Conservation (phyloP, 177 flowering plant genomes). For the Vitis hybrid region DNA sequence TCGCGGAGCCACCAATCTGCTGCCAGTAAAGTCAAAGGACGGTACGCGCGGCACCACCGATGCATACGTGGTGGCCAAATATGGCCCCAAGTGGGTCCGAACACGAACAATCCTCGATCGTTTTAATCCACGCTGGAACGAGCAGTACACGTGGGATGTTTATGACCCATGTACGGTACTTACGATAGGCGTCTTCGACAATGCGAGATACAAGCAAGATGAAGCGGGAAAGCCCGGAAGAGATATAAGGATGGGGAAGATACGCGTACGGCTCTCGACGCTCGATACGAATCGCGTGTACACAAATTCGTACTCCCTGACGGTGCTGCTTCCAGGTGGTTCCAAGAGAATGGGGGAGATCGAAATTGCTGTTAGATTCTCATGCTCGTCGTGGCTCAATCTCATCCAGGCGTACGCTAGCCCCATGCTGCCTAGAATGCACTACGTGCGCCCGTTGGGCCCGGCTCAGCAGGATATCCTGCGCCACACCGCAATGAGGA, state of each 20-base stretch:
- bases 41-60: slow-evolving; percentile 89
- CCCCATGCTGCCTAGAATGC: slow-evolving; percentile 93
- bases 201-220: slow-evolving; percentile 59
- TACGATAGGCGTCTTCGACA: slow-evolving; percentile 87
- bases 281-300: slow-evolving; percentile 80
- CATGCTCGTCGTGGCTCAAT: slow-evolving; percentile 75
- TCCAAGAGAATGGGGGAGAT: slow-evolving; percentile 87
- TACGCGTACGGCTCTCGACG: slow-evolving; percentile 78
- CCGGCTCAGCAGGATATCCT: slow-evolving; percentile 77
- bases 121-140: slow-evolving; percentile 94
- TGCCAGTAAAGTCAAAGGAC: slow-evolving; percentile 85
- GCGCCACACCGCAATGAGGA: slow-evolving; percentile 73
- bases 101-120: slow-evolving; percentile 87
- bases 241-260: slow-evolving; percentile 74
- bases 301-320: slow-evolving; percentile 52
- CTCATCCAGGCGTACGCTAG: slow-evolving; percentile 61
- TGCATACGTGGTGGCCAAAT: slow-evolving; percentile 91
- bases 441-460: slow-evolving; percentile 72
- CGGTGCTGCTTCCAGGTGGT: slow-evolving; percentile 66
- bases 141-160: slow-evolving; percentile 95
- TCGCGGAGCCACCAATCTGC: slow-evolving; percentile 70
- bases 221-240: slow-evolving; percentile 47
- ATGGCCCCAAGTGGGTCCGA: slow-evolving; percentile 96
- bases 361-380: slow-evolving; percentile 74
- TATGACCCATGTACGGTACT: slow-evolving; percentile 94